Evolutionary conservation across 352 stramenopile species (phyloP).

Genomic region (Phytophthora cryptogea): DNA sequence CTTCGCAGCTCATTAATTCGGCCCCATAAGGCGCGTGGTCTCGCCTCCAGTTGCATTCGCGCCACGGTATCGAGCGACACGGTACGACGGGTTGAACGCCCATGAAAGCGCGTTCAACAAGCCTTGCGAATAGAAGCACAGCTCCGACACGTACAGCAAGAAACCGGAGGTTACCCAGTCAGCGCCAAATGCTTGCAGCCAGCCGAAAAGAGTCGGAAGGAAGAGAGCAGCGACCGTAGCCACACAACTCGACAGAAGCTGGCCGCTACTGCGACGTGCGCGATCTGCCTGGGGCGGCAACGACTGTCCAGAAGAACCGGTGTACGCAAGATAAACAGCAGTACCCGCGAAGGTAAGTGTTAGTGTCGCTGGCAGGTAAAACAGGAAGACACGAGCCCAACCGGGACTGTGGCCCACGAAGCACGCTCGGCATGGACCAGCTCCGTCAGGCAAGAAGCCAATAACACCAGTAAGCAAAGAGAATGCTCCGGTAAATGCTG

Average conservation of each 20-base stretch:
- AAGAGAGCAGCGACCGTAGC: slow-evolving; percentile 47
- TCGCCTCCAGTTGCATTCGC: slow-evolving; percentile 27
- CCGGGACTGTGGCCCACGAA: slow-evolving; percentile 54
- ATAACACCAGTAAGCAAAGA: slow-evolving; percentile 63
- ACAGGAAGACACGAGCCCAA: slow-evolving; percentile 63
- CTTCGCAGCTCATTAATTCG: slow-evolving; percentile 31
- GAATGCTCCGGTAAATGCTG: slow-evolving; percentile 45
- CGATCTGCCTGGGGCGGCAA: slow-evolving; percentile 38
- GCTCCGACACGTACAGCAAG: slow-evolving; percentile 58
- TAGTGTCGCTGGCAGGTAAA: slow-evolving; percentile 56
- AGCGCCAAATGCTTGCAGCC: slow-evolving; percentile 40
- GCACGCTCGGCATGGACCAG: slow-evolving; percentile 58
- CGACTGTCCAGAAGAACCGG: slow-evolving; percentile 11
- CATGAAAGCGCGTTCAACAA: slow-evolving; percentile 60
- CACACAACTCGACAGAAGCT: slow-evolving; percentile 53
- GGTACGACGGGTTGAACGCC: slow-evolving; percentile 64
- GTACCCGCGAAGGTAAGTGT: slow-evolving; percentile 41
- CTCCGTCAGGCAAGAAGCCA: slow-evolving; percentile 66
- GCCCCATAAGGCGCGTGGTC: slow-evolving; percentile 34
- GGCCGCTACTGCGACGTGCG: slow-evolving; percentile 46
- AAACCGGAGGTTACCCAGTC: slow-evolving; percentile 41
- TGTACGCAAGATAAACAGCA: slow-evolving; percentile 39
- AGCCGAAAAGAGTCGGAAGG: slow-evolving; percentile 52
- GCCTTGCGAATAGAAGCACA: slow-evolving; percentile 71
- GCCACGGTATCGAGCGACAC: slow-evolving; percentile 41